Evolutionary conservation across 1,284 basidiomycete species (phyloP).

Genomic region (Puccinia horiana): DNA sequence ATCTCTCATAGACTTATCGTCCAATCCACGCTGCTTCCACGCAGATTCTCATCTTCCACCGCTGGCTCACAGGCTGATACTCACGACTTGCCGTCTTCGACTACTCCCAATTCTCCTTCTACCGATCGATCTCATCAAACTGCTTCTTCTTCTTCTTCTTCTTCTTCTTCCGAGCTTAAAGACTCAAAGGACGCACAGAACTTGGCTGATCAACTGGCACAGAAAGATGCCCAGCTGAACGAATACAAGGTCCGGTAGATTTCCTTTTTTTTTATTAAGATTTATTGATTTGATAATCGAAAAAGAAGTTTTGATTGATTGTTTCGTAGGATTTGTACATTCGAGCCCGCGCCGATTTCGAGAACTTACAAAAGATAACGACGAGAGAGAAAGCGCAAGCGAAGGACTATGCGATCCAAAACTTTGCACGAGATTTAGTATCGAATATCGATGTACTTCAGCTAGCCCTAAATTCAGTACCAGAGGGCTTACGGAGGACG

Average conservation of each 20-base stretch:
- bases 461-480: conserved; percentile 80
- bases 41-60: background rate
- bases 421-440: conserved; percentile 84
- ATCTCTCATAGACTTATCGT: too few relatives aligned
- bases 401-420: conserved; percentile 86
- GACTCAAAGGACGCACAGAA: background rate
- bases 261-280: background rate
- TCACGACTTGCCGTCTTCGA: background rate
- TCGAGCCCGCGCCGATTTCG: conserved; percentile 72
- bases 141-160: background rate
- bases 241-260: conserved; percentile 42
- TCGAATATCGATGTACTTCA: conserved; percentile 88
- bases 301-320: background rate
- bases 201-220: conserved; percentile 22
- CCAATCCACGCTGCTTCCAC: background rate
- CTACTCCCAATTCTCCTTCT: too few relatives aligned
- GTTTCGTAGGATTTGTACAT: conserved; percentile 55
- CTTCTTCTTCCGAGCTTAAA: background rate
- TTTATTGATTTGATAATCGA: too few relatives aligned
- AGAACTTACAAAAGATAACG: conserved; percentile 88
- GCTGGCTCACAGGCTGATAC: background rate
- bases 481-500: conserved; percentile 56
- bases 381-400: conserved; percentile 88
- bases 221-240: conserved; percentile 45
- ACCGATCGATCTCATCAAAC: background rate